phyloP scores from a whole-genome alignment of 2,329 filamentous ascomycete genomes.

The Juglanconis sp. region DNA sequence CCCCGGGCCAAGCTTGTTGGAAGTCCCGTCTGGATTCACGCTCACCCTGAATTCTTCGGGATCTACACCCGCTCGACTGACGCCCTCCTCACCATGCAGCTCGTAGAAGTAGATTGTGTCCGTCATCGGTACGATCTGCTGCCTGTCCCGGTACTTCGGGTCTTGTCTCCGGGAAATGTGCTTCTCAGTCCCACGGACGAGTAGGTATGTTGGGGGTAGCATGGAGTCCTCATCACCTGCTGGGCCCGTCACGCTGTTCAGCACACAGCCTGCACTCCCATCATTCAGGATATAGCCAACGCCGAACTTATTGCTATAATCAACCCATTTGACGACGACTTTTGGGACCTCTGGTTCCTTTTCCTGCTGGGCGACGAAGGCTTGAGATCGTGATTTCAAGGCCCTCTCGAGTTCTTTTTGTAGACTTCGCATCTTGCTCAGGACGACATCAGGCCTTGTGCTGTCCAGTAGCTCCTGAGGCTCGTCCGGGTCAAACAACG shows the following conservation, averaged over 20 bases:
- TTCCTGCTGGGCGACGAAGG: constrained; percentile 54
- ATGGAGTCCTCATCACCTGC: constrained; percentile 48
- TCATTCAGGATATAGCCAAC: constrained; percentile 81
- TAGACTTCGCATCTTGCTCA: constrained; percentile 53
- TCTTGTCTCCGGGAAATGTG: constrained; percentile 65
- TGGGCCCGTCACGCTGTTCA: constrained; percentile 53
- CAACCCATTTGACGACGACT: constrained; percentile 77
- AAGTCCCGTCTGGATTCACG: constrained; percentile 55
- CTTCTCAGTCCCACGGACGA: constrained; percentile 67
- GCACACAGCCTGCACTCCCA: constrained; percentile 72
- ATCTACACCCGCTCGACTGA: constrained; percentile 61
- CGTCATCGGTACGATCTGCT: constrained; percentile 63
- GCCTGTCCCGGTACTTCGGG: constrained; percentile 50
- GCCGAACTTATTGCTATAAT: constrained; percentile 84
- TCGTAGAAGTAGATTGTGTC: constrained; percentile 71
- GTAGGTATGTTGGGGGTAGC: constrained; percentile 67
- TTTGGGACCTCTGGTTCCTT: constrained; percentile 55
- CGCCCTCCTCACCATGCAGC: constrained; percentile 62
- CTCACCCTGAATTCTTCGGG: constrained; percentile 58
- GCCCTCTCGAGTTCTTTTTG: constrained; percentile 61
- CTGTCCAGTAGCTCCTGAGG: constrained; percentile 46
- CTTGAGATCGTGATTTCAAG: constrained; percentile 61
- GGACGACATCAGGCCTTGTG: constrained; percentile 55
- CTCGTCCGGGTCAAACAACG: constrained; percentile 56
- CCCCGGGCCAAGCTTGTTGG: constrained; percentile 59